A percentile compares a stretch with the other conserved stretches of the same genome.
Conservation (phyloP, 768 basidiomycete genomes). For the Cystofilobasidium ferigula region DNA sequence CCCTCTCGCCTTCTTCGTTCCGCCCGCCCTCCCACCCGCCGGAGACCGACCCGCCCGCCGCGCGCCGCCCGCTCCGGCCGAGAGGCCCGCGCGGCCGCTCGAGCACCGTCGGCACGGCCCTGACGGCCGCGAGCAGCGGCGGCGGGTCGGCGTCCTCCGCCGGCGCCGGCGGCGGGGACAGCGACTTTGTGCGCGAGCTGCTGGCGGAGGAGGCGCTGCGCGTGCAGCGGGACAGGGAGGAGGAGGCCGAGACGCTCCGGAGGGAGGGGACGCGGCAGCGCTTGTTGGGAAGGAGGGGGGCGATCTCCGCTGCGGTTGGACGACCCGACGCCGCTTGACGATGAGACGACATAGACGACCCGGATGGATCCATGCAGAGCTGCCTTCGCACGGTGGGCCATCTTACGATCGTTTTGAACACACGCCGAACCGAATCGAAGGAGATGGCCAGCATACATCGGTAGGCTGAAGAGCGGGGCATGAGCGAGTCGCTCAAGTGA, state of each 20-base stretch:
- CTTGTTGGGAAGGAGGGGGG: too few relatives aligned
- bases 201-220: conserved; percentile 12
- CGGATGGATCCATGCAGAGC: too few relatives aligned
- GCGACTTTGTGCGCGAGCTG: conserved; percentile 10
- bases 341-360: too few relatives aligned
- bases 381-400: too few relatives aligned
- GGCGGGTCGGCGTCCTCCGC: neutral
- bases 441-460: too few relatives aligned
- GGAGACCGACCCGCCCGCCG: neutral
- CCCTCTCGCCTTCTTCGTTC: neutral
- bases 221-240: conserved; percentile 4
- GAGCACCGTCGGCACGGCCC: neutral
- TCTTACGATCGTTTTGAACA: too few relatives aligned
- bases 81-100: neutral
- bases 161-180: neutral
- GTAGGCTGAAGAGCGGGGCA: too few relatives aligned
- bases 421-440: too few relatives aligned
- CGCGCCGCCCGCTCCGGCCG: neutral
- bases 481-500: too few relatives aligned
- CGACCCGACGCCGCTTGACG: too few relatives aligned
- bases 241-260: neutral
- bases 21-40: neutral
- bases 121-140: neutral
- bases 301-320: too few relatives aligned
- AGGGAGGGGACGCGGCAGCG: neutral